Base-by-base conservation (phyloP, 768 basidiomycete genomes). In the Lanmaoa pseudosensibilis region DNA sequence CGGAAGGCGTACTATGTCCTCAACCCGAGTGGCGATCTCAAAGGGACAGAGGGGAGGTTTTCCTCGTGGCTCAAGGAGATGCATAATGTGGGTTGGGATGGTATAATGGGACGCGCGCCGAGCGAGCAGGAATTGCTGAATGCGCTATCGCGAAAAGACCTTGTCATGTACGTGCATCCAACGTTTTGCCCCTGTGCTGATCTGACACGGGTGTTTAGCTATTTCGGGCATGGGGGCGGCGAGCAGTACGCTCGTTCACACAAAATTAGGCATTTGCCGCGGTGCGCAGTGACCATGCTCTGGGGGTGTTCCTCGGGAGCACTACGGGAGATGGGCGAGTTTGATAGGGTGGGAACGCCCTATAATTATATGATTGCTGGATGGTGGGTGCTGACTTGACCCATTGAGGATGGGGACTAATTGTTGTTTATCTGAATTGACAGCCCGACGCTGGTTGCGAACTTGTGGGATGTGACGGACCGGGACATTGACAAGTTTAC, bases 391-490 rank as follows among this genome's bases (percentile, higher is more conserved):
- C 27, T 27, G 49, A n/a, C 23, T 19, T 49, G 48, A 16, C 32
- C n/a, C 13, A 16, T 21, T 15, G 27, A 33, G 16, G 48, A 40
- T 33, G 34, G 36, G 0, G 0, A 3, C 54, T 63, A 27, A 59
- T 44, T 15, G 16, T 13, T 39, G 51, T 56, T 9, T 12, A 52
- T 37, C 39, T 45, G 16, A 38, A 30, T 48, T 38, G 58, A 50
- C 58, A 94, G 96, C 59, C 96, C 97, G 18, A 89, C 94, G 2
- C 79, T 98, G 33, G 85, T 98, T 13, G 97, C 92, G 1, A 98
- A 96, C 66, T 76, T 98, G 5, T 99, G 97, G 97, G 97, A 98
- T 65, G 97, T 98, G 9, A 98, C 96, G 0, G 97, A 99, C 76
- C 83, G 87, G 45, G 97, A 99, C 67, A 96, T 98, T 64, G 96